Conservation (phyloP, 1,139 yeast species). For the Suhomyces atakaporum region DNA sequence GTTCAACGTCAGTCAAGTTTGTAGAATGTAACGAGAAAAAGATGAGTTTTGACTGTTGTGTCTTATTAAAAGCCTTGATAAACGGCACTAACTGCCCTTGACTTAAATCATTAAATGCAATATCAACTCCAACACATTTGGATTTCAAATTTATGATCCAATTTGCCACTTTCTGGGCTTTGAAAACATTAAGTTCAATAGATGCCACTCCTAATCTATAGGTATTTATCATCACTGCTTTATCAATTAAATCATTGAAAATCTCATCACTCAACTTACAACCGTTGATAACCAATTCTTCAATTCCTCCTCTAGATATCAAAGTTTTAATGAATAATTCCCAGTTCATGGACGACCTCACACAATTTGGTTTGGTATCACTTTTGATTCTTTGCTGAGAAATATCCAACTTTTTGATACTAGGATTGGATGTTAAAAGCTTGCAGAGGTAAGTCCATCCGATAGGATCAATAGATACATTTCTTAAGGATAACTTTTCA, state of each 20-base stretch:
- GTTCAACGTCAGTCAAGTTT: conserved; percentile 53
- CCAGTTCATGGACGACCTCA: conserved; percentile 80
- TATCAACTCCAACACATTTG: conserved; percentile 76
- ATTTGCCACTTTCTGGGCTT: conserved; percentile 55
- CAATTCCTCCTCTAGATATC: conserved; percentile 66
- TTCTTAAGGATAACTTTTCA: conserved; percentile 74
- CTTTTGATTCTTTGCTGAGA: conserved; percentile 69
- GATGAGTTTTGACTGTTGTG: conserved; percentile 38
- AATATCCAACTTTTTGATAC: conserved; percentile 71
- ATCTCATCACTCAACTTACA: conserved; percentile 59
- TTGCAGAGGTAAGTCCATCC: conserved; percentile 81
- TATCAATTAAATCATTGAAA: conserved; percentile 52
- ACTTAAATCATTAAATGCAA: conserved; percentile 78
- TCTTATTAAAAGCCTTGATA: conserved; percentile 41
- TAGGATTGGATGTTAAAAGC: conserved; percentile 59
- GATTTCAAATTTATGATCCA: conserved; percentile 61
- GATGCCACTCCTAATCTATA: conserved; percentile 78
- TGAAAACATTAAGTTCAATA: conserved; percentile 59
- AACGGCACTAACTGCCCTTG: conserved; percentile 55
- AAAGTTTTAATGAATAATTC: conserved; percentile 61
- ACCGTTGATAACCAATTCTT: conserved; percentile 82
- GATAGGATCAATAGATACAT: conserved; percentile 67
- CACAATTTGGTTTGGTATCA: conserved; percentile 45
- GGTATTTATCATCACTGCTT: conserved; percentile 57
- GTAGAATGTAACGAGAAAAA: conserved; percentile 77